Base-by-base conservation (phyloP, 306 rosid genomes). In the Prunus kanzakura region DNA sequence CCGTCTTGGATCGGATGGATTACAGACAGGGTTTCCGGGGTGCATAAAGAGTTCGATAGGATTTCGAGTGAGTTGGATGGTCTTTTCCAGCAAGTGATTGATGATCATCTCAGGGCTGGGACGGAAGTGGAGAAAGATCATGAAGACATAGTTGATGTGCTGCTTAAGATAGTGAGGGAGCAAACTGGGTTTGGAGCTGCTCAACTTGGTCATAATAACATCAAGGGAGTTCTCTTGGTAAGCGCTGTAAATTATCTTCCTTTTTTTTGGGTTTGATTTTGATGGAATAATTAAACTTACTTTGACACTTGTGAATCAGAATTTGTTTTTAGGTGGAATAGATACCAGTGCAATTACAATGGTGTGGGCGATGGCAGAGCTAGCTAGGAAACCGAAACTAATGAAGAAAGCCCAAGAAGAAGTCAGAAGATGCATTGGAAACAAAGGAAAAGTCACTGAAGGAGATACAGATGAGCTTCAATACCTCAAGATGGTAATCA, bases 361-460 rank as follows among this genome's bases (percentile, higher is more conserved):
- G 58, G 13, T 71, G 9, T 89, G 91, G 91, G 76, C 74, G 18
- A 73, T 85, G 89, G n/a, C 85, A 11, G 89, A 87, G 76, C 69
- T 87, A 4, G 67, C 74, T 25, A 85, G 45, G 56, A 80, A 83
- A 1, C 86, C 89, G 8, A 41, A 23, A 32, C 22, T 41, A 49
- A 85, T 85, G 89, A 78, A 70, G 74, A 83, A 76, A 69, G 83
- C 86, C 30, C 82, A 72, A 64, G 79, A 77, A 7, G 86, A 87
- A 62, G 58, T 27, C 29, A 27, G 3, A 27, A 27, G 29, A 27
- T 27, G 29, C 29, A 27, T 27, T 27, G 29, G 29, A 13, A 80
- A 62, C 61, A 2, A 27, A 27, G 78, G 73, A 13, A 67, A 41
- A 60, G 71, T 86, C 22, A 22, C 55, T 12, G 86, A 86, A 64